phyloP scores from a whole-genome alignment of 768 basidiomycete species.

The Podaxis sp. region DNA sequence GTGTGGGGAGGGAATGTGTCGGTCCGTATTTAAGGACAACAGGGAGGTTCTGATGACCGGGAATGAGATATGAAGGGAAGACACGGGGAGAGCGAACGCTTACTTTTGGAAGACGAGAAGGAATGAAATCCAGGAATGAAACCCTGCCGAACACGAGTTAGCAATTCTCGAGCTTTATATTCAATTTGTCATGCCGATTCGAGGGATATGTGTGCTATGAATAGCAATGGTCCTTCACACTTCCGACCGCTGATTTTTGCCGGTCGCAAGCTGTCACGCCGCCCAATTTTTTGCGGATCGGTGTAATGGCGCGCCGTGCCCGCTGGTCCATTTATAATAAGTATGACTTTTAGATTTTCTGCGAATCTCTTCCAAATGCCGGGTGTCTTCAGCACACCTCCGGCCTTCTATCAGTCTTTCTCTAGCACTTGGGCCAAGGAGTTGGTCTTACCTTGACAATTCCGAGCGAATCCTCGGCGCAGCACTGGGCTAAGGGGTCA shows the following conservation, averaged over 20 bases:
- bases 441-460: background rate
- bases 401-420: background rate
- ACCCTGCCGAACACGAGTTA: conserved; percentile 7
- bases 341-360: background rate
- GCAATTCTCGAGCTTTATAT: conserved; percentile 12
- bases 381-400: background rate
- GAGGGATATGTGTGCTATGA: conserved; percentile 3
- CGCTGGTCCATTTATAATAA: background rate
- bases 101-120: conserved; percentile 13
- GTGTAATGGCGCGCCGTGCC: background rate
- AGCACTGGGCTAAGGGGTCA: conserved; percentile 1
- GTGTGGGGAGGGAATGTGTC: conserved; percentile 22
- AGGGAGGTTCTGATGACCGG: conserved; percentile 17
- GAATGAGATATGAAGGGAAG: conserved; percentile 29
- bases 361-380: background rate
- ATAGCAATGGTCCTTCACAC: background rate
- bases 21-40: conserved; percentile 26
- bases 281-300: background rate
- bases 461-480: conserved; percentile 13
- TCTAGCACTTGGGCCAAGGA: background rate
- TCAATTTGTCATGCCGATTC: background rate
- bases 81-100: conserved; percentile 9
- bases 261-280: background rate
- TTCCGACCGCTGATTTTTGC: background rate
- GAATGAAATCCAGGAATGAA: conserved; percentile 8